Percentiles rank a stretch among this genome's conserved stretches.
These are phyloP conservation scores for Panellus pusillus DNA, from an alignment of 768 basidiomycete species.

Conservation along the genomic window DNA sequence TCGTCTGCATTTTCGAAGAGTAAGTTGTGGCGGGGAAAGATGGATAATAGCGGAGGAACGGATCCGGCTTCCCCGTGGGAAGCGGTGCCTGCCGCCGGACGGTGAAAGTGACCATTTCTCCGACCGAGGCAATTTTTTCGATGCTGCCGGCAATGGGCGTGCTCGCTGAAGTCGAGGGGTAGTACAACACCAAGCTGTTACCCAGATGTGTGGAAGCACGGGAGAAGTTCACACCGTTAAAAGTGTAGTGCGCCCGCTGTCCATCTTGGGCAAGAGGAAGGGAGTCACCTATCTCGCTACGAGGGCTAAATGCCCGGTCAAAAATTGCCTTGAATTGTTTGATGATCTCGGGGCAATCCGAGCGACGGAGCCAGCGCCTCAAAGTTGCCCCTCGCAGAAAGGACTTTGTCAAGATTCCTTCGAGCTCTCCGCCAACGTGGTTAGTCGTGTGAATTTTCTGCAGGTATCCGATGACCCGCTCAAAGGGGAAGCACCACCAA, in stretches of 20 bases:
- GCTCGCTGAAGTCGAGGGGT: conserved; percentile 13
- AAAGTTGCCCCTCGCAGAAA: conserved; percentile 12
- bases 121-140: conserved; percentile 2
- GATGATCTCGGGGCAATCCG: conserved; percentile 17
- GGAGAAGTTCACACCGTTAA: conserved; percentile 9
- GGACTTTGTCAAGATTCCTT: conserved; percentile 12
- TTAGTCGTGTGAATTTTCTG: conserved; percentile 34
- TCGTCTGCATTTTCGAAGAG: conserved; percentile 14
- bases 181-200: conserved; percentile 17
- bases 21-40: conserved; percentile 17
- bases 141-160: conserved; percentile 14
- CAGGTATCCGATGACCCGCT: conserved; percentile 36
- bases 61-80: conserved; percentile 6
- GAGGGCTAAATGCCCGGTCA: conserved; percentile 8
- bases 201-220: conserved; percentile 16
- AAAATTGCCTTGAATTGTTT: conserved; percentile 17
- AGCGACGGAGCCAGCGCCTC: conserved; percentile 9
- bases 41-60: conserved; percentile 14
- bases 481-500: conserved; percentile 44
- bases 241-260: conserved; percentile 13
- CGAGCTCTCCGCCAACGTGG: conserved; percentile 25
- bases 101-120: conserved; percentile 5
- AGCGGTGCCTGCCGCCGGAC: conserved; percentile 13
- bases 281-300: conserved; percentile 9
- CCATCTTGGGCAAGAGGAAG: conserved; percentile 8